Evolutionary conservation across 139 green algal genomes (phyloP).

Genomic region (Chlorella sp.): DNA sequence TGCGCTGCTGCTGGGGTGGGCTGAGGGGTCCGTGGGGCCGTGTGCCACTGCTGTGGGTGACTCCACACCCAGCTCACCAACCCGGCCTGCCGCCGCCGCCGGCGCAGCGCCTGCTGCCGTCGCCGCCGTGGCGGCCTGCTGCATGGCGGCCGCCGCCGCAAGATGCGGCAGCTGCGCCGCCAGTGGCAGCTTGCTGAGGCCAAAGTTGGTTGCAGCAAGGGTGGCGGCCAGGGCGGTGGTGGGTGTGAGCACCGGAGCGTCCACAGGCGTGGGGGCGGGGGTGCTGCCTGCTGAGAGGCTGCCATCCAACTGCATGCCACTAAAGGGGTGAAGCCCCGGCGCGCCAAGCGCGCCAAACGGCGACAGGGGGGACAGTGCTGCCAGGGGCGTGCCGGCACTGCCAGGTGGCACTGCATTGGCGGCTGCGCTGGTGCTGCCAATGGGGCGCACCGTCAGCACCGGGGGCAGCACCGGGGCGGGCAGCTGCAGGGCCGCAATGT

Average conservation of each 20-base stretch:
- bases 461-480: constrained; percentile 1
- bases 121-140: too few relatives aligned
- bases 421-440: not conserved
- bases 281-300: not conserved
- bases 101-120: too few relatives aligned
- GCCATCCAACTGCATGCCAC: not conserved
- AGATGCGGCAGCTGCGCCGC: too few relatives aligned
- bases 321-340: not conserved
- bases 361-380: not conserved
- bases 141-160: too few relatives aligned
- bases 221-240: not conserved
- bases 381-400: not conserved
- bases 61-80: too few relatives aligned
- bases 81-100: too few relatives aligned
- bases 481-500: constrained; percentile 3
- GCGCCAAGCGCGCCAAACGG: not conserved
- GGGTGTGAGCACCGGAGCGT: not conserved
- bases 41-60: too few relatives aligned
- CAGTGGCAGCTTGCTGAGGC: not conserved
- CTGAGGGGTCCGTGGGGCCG: too few relatives aligned
- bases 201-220: not conserved
- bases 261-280: not conserved
- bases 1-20: too few relatives aligned
- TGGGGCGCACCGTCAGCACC: constrained; percentile 7
- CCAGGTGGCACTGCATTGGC: not conserved